Base-by-base conservation (phyloP, 2,329 filamentous ascomycete genomes). In the Curvularia hawaiiensis region DNA sequence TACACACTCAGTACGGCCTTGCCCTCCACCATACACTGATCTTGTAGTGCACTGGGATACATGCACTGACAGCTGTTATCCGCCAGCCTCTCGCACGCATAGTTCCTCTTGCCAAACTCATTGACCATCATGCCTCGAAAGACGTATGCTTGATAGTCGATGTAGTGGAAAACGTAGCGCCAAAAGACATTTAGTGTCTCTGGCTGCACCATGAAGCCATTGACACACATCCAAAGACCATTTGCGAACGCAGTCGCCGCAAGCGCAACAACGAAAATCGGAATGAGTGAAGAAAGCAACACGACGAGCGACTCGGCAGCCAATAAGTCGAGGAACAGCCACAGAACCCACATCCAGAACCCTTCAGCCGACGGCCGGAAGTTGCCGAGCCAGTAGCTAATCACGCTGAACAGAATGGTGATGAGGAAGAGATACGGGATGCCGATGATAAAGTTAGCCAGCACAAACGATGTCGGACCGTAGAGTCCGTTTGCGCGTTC, bases 111-210 rank as follows among this genome's bases (percentile, higher is more conserved):
- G 1, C 79, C 79, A 73, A 96, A 95, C 78, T 96, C 90, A 69
- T 95, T 96, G 52, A 94, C 87, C 90, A 96, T 95, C 91, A 96
- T 95, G 14, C 90, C 91, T 71, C 94, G 86, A 72, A 96, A 96
- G 3, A 96, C 91, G 67, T 93, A 96, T 41, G 82, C 80, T 77
- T 94, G 91, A 70, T 96, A 96, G 73, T 96, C 90, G 70, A 93
- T 93, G 75, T 93, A 96, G 72, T 93, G 89, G 67, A 95, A 95
- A 6, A 90, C 90, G 67, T 96, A 95, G 74, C 87, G 85, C 87
- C 90, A 96, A 66, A 96, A 96, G 2, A 84, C 85, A 74, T 96
- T 96, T 40, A 96, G 82, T 2, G 88, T 84, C 1, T 80, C 84
- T 3, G 88, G 86, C 3, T 86, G 83, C 1, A 96, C 91, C 74